A percentile compares a stretch with the other conserved stretches of the same genome.
Evolutionary conservation across 257 asterid genomes (phyloP).

Genomic region (Petrea volubilis): DNA sequence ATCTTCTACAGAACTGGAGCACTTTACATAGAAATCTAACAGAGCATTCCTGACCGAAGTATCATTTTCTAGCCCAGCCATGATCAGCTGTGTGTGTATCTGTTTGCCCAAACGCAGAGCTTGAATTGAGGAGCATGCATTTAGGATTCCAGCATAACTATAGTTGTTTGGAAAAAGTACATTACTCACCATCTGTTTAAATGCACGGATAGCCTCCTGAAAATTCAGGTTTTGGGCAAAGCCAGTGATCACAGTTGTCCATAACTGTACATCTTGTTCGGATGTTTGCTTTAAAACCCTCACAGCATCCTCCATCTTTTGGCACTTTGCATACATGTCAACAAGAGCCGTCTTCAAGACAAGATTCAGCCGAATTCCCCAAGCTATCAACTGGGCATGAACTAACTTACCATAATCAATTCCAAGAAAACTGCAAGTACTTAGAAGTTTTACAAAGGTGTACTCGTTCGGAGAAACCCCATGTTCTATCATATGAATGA

Average conservation of each 20-base stretch:
- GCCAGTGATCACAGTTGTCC: conserved; percentile 23
- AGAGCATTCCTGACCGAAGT: conserved; percentile 34
- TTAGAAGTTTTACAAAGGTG: conserved; percentile 31
- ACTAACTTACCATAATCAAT: conserved; percentile 18
- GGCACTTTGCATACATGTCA: conserved; percentile 31
- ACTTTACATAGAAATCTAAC: conserved; percentile 31
- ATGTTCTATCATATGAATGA: conserved; percentile 27
- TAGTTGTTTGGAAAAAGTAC: conserved; percentile 24
- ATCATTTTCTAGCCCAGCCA: conserved; percentile 29
- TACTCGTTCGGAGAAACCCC: conserved; percentile 31
- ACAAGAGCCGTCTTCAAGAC: conserved; percentile 37
- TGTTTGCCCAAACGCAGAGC: conserved; percentile 26
- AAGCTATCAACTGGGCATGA: conserved; percentile 23
- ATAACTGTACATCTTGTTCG: conserved; percentile 36
- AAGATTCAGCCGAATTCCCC: conserved; percentile 37
- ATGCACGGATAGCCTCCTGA: conserved; percentile 17
- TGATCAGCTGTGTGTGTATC: conserved; percentile 24
- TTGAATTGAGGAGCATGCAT: conserved; percentile 28
- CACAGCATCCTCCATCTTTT: conserved; percentile 31
- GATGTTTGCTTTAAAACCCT: conserved; percentile 28
- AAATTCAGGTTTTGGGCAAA: conserved; percentile 21
- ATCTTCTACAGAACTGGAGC: conserved; percentile 21
- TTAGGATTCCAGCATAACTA: conserved; percentile 29
- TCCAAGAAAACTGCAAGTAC: conserved; percentile 31
- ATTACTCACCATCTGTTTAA: conserved; percentile 22